Conservation (phyloP, 1,139 yeast species). For the Yamadazyma trypodendri region DNA sequence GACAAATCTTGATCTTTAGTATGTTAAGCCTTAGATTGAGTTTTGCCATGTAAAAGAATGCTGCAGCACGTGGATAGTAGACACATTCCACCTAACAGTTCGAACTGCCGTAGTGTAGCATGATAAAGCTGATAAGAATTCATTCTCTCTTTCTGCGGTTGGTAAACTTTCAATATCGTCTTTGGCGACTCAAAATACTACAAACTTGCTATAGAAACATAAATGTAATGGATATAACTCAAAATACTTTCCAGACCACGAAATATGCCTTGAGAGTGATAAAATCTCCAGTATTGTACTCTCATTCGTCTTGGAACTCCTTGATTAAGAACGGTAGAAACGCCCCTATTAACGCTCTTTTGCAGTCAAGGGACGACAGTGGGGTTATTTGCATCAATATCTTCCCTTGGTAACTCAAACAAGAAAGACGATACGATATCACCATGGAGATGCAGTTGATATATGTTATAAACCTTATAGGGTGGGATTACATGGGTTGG, state of each 20-base stretch:
- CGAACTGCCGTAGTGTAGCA: too few species aligned
- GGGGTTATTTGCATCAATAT: slow-evolving; percentile 53
- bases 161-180: too few species aligned
- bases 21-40: too few species aligned
- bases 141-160: too few species aligned
- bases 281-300: slow-evolving; percentile 49
- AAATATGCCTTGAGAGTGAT: slow-evolving; percentile 40
- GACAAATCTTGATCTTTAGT: too few species aligned
- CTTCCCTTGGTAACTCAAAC: slow-evolving; percentile 38
- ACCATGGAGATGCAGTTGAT: slow-evolving; percentile 51
- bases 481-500: slow-evolving; percentile 61
- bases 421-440: slow-evolving; percentile 17
- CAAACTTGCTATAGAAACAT: too few species aligned
- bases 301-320: slow-evolving; percentile 47
- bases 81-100: too few species aligned
- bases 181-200: too few species aligned
- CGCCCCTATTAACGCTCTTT: slow-evolving; percentile 48
- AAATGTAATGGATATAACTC: too few species aligned
- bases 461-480: slow-evolving; percentile 42
- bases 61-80: too few species aligned
- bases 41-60: too few species aligned
- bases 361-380: slow-evolving; percentile 37
- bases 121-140: too few species aligned
- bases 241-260: slow-evolving; percentile 54
- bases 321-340: slow-evolving; percentile 44